phyloP scores from a whole-genome alignment of 108 stramenopile genomes.

The Craspedostauros australis region DNA sequence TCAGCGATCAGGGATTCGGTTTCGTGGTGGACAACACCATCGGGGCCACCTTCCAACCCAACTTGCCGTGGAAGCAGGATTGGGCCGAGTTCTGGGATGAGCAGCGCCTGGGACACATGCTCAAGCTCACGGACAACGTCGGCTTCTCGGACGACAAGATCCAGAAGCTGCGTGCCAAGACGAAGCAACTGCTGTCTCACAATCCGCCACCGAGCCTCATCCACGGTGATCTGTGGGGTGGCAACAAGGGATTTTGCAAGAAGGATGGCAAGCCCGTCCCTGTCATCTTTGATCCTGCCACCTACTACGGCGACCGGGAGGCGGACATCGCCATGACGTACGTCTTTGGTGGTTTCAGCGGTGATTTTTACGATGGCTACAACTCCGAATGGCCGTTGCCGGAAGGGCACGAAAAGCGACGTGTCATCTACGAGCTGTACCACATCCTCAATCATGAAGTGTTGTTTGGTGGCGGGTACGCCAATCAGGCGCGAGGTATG shows the following conservation, averaged over 20 bases:
- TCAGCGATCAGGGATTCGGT: constrained; percentile 37
- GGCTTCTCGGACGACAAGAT: constrained; percentile 25
- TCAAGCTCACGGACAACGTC: constrained; percentile 41
- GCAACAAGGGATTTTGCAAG: constrained; percentile 62
- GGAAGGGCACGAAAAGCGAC: constrained; percentile 38
- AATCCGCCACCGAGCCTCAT: constrained; percentile 52
- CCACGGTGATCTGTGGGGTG: constrained; percentile 83
- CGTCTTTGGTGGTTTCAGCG: constrained; percentile 64
- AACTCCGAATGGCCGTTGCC: constrained; percentile 65
- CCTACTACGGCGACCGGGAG: constrained; percentile 81
- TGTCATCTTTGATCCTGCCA: constrained; percentile 79
- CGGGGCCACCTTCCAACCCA: constrained; percentile 71
- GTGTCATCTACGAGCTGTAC: constrained; percentile 68
- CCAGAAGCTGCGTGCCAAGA: constrained; percentile 27
- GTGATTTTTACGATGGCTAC: constrained; percentile 72
- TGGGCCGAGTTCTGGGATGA: constrained; percentile 83
- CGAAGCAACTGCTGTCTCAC: constrained; percentile 51
- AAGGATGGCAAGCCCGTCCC: constrained; percentile 37
- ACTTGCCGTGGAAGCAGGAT: constrained; percentile 56
- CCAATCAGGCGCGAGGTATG: constrained; percentile 60
- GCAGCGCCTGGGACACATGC: constrained; percentile 68
- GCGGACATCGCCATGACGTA: constrained; percentile 64
- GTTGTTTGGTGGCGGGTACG: constrained; percentile 75
- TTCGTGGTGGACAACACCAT: constrained; percentile 78
- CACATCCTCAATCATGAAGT: constrained; percentile 81